A percentile compares a stretch with the other conserved stretches of the same genome.
These are phyloP conservation scores for Aspergillus transmontanensis DNA, from an alignment of 2,329 filamentous ascomycete genomes.

Conservation along the genomic window DNA sequence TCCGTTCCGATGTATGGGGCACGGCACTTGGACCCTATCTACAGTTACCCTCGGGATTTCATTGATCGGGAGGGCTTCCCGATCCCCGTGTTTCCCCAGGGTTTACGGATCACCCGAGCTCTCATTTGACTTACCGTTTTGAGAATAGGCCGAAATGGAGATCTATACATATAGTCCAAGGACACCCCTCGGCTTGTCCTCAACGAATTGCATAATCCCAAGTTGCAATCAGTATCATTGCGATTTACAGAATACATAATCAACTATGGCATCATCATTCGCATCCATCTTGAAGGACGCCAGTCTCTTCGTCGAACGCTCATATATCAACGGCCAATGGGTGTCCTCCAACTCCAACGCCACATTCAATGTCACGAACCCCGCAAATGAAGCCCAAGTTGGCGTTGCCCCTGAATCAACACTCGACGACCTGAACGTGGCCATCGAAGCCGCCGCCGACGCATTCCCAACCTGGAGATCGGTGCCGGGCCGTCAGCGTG, in stretches of 20 bases:
- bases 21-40: not conserved
- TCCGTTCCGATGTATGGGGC: not conserved
- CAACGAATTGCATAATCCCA: not conserved
- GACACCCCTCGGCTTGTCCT: not conserved
- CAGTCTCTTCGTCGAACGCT: not conserved
- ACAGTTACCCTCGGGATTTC: not conserved
- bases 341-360: conserved; percentile 76
- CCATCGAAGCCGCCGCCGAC: conserved; percentile 74
- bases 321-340: conserved; percentile 88
- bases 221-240: not conserved
- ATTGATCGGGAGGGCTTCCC: not conserved
- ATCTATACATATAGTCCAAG: not conserved
- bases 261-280: not conserved
- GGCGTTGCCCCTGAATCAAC: conserved; percentile 79
- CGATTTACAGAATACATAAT: not conserved
- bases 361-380: conserved; percentile 84
- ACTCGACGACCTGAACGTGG: conserved; percentile 70
- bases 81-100: not conserved
- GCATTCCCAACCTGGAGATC: conserved; percentile 64
- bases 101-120: not conserved
- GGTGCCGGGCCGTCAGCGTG: conserved; percentile 59
- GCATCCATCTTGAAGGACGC: not conserved
- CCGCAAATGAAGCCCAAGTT: conserved; percentile 74
- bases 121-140: not conserved
- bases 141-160: not conserved